Conservation (phyloP, 352 stramenopile genomes). For the Pythium dissimile region DNA sequence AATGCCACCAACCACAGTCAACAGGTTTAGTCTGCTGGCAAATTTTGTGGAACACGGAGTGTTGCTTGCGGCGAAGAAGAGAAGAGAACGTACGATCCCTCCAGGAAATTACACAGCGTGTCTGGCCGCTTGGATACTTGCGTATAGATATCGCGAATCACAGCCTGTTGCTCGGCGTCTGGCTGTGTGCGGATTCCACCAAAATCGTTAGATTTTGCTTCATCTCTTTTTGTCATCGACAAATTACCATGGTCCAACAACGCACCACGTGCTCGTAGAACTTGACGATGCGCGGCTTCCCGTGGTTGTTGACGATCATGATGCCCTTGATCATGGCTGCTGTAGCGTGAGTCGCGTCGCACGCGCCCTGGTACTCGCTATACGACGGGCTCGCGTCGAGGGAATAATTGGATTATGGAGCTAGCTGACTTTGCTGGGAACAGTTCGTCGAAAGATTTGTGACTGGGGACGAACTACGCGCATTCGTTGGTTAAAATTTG, state of each 20-base stretch:
- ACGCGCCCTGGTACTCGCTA: background rate
- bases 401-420: background rate
- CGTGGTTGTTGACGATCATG: constrained; percentile 99
- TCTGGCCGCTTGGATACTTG: constrained; percentile 98
- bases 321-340: constrained; percentile 97
- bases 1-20: background rate
- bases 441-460: constrained; percentile 28
- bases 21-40: background rate
- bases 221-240: background rate
- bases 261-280: constrained; percentile 98
- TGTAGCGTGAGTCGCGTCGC: background rate
- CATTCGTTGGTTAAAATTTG: constrained; percentile 16
- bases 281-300: constrained; percentile 97
- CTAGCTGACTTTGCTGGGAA: no score
- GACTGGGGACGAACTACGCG: background rate
- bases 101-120: constrained; percentile 99
- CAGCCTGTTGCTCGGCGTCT: constrained; percentile 95
- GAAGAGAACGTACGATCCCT: constrained; percentile 85
- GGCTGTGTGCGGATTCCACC: constrained; percentile 40
- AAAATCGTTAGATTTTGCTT: no score
- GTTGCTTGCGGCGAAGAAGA: no score
- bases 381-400: background rate
- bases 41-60: no score
- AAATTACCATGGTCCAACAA: no score
- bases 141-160: constrained; percentile 98